Base-by-base conservation (phyloP, 768 basidiomycete species). In the Tubosaeta brunneosetosa region DNA sequence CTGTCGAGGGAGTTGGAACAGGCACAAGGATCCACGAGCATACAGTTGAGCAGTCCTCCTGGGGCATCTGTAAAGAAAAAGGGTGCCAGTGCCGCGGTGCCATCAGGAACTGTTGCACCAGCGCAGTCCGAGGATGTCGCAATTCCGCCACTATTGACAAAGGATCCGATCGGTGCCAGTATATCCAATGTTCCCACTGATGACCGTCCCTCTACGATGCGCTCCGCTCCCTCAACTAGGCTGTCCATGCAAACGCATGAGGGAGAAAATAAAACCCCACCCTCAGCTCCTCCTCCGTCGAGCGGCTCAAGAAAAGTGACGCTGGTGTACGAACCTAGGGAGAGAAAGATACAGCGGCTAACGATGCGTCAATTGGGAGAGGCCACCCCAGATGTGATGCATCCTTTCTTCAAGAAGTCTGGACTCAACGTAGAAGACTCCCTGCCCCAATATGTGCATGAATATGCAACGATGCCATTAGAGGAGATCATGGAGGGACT, bases 341-440 rank as follows among this genome's bases (percentile, higher is more conserved):
- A 72, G 22, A 77, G 88, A 42, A 77, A 78, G 49, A 90, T 91
- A 52, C 86, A 91, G 59, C 81, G 86, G n/a, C 69, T 91, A 49
- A 88, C 84, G 19, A 85, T 91, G 82, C 81, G 87, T 26, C 91
- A 92, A 65, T 73, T 93, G 12, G 91, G 91, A 31, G 88, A 92
- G 65, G 89, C 88, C n/a, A 90, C 88, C 0, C 88, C 90, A 1
- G 88, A 91, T 60, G 86, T 90, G 19, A 88, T 87, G 88, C 88
- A 87, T 65, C 86, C 86, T 3, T 88, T 89, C 70, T 90, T 90
- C 71, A 86, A 90, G 62, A 87, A 83, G 63, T 83, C 88, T 2
- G 87, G 89, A 0, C 89, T 92, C 71, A 90, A 82, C 63, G 69
- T 92, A 46, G 86, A 91, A 64, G 88, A 91, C 56, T 84, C 88